phyloP scores from a whole-genome alignment of 805 yeast species.

The Zygoascus tannicola region DNA sequence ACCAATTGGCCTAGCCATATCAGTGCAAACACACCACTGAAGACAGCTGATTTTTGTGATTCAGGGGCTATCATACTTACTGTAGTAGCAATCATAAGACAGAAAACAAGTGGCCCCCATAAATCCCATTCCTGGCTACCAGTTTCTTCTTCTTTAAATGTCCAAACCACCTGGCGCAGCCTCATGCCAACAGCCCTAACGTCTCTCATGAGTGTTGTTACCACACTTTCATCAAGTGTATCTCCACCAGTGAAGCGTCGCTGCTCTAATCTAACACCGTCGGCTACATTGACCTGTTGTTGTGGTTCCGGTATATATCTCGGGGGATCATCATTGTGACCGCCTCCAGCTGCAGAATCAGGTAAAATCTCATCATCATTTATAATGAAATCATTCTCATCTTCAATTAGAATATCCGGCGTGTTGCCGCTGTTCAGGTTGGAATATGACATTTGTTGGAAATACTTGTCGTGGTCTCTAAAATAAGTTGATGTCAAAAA shows the following conservation, averaged over 20 bases:
- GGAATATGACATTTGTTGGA: slow-evolving; percentile 15
- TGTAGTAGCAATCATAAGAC: slow-evolving; percentile 45
- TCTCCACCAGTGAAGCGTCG: slow-evolving; percentile 55
- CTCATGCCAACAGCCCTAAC: slow-evolving; percentile 36
- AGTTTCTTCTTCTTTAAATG: slow-evolving; percentile 18
- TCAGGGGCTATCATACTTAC: slow-evolving; percentile 37
- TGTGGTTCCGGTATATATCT: slow-evolving; percentile 15
- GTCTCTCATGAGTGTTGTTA: slow-evolving; percentile 43
- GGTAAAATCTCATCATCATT: slow-evolving; percentile 17
- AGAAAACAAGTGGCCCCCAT: slow-evolving; percentile 64
- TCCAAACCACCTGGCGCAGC: slow-evolving; percentile 37
- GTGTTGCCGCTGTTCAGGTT: slow-evolving; percentile 5
- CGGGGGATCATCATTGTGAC: background rate
- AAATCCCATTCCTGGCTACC: slow-evolving; percentile 28
- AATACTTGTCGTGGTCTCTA: too few relatives aligned
- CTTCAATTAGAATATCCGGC: slow-evolving; percentile 6
- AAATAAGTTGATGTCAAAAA: too few relatives aligned
- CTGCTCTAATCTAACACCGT: slow-evolving; percentile 32
- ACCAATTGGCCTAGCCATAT: slow-evolving; percentile 55
- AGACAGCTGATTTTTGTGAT: slow-evolving; percentile 42
- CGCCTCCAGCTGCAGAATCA: background rate
- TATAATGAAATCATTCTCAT: slow-evolving; percentile 17
- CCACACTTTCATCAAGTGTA: slow-evolving; percentile 63
- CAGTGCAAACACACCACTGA: slow-evolving; percentile 54
- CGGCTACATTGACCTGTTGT: slow-evolving; percentile 16